Percentiles rank a stretch among this genome's conserved stretches.
Evolutionary conservation across 2,329 filamentous ascomycete species (phyloP).

Genomic region (Cladosporium colombiae): DNA sequence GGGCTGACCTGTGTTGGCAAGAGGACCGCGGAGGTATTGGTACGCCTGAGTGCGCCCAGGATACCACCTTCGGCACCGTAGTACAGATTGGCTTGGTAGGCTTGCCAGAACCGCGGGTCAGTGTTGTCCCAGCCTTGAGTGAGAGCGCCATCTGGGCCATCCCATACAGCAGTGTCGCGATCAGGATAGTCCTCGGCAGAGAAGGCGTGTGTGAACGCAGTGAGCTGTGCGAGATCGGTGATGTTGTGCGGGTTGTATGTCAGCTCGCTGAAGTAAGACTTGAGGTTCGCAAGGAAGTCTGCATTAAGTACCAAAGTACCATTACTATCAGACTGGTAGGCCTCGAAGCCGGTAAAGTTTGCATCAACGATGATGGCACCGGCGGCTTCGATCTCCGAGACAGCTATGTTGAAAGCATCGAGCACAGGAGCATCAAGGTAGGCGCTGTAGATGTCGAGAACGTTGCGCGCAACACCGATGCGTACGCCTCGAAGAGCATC

Average conservation of each 20-base stretch:
- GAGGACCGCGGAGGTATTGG: slow-evolving; percentile 63
- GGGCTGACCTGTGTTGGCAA: slow-evolving; percentile 56
- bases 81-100: slow-evolving; percentile 55
- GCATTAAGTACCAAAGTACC: slow-evolving; percentile 53
- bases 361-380: slow-evolving; percentile 63
- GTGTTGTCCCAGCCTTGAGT: slow-evolving; percentile 58
- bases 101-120: slow-evolving; percentile 57
- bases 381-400: slow-evolving; percentile 54
- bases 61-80: slow-evolving; percentile 62
- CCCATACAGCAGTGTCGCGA: slow-evolving; percentile 61
- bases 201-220: slow-evolving; percentile 57
- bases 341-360: slow-evolving; percentile 57
- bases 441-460: slow-evolving; percentile 45
- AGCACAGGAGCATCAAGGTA: slow-evolving; percentile 46
- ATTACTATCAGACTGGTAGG: slow-evolving; percentile 44
- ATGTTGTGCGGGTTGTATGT: slow-evolving; percentile 60
- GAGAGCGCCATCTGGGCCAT: slow-evolving; percentile 55
- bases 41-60: slow-evolving; percentile 58
- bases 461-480: slow-evolving; percentile 65
- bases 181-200: slow-evolving; percentile 60
- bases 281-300: slow-evolving; percentile 62
- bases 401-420: slow-evolving; percentile 57
- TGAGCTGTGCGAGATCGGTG: slow-evolving; percentile 52
- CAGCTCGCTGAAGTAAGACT: slow-evolving; percentile 58
- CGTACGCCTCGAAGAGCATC: slow-evolving; percentile 55